Base-by-base conservation (phyloP, 352 stramenopile genomes). In the Albugo laibachii region DNA sequence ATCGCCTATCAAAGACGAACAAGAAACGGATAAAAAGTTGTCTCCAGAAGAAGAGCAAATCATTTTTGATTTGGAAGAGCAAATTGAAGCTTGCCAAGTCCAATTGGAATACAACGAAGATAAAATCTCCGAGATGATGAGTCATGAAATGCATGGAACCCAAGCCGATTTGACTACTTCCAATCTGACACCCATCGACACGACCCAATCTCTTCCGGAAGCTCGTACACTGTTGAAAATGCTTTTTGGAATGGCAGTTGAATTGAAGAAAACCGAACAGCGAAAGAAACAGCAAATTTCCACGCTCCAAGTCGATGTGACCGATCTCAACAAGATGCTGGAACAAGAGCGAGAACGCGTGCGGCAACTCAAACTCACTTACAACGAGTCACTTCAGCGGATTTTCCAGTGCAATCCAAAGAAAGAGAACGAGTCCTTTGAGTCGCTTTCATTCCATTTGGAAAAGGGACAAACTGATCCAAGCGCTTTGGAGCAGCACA, bases 51-150 rank as follows among this genome's bases (percentile, higher is more conserved):
- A 92, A 50, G 75, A 88, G 42, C 71, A 85, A 36, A 42, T 88
- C 15, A 56, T 92, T 1, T 81, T 71, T 37, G 79, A 92, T 44
- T 63, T 92, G 41, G 79, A 88, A 52, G 79, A 92, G 36, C 69
- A 73, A 20, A 92, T 92, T 48, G 79, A 92, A 48, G 75, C 69
- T 1, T 88, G 76, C 37, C 79, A 92, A 56, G 76, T 74, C 1
- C 69, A 88, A 45, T 54, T 92, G 13, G 76, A 92, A 52, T 92
- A 89, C 59, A 92, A 92, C 55, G 75, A 92, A 58, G 79, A 92
- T 41, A 82, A 82, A 41, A 87, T 92, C 14, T 86, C 74, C 0
- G 76, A 87, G 38, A 85, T 88, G 66, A 75, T 51, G 65, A 59
- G 58, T 11, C 45, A 53, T 36, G 48, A 64, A 8, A 74, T 83